These are phyloP conservation scores for barley (Hordeum vulgare) DNA, from an alignment of 176 grass and related monocot genomes.

Conservation along the genomic window MorexV3_pseudomolecules_assembly NC_058518.1:361609417-361609916, in stretches of 20 bases:
- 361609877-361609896: background rate
- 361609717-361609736: background rate
- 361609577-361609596: background rate
- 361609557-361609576: background rate
- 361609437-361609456: background rate
- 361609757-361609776: background rate
- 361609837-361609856: background rate
- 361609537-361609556: background rate
- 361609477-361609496: background rate
- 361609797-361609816: background rate
- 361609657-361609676: background rate
- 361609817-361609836: background rate
- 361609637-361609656: background rate
- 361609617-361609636: constrained; percentile 3
- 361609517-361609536: background rate
- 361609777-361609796: background rate
- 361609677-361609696: background rate
- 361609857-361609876: background rate
- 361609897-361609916: background rate
- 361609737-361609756: background rate
- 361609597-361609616: background rate
- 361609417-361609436: background rate
- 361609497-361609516: background rate
- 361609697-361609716: too few species aligned
- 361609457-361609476: background rate